Conservation (phyloP, 2,329 filamentous ascomycete genomes). For the Bretziella fagacearum region DNA sequence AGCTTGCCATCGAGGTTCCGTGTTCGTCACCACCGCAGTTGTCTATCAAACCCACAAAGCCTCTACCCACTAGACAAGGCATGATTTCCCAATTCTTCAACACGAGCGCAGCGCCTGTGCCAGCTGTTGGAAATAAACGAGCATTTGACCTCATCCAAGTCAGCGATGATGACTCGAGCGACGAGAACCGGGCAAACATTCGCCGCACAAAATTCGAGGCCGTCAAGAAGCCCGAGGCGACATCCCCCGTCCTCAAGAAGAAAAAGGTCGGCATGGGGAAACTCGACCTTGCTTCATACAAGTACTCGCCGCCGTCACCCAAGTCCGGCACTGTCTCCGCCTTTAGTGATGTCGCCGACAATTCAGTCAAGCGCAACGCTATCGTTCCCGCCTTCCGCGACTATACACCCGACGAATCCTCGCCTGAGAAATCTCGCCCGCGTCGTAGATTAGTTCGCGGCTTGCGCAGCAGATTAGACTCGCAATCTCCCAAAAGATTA, state of each 20-base stretch:
- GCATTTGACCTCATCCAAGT: constrained; percentile 18
- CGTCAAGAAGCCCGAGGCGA: background rate
- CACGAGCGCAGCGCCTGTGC: constrained; percentile 18
- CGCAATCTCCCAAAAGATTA: constrained; percentile 10
- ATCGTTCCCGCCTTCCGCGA: background rate
- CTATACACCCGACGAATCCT: background rate
- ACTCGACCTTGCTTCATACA: constrained; percentile 11
- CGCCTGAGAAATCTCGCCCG: background rate
- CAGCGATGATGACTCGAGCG: constrained; percentile 36
- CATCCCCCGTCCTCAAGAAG: constrained; percentile 4
- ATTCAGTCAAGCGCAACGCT: background rate
- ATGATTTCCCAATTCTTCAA: constrained; percentile 21
- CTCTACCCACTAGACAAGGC: constrained; percentile 20
- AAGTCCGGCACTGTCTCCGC: constrained; percentile 5
- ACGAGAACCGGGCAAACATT: constrained; percentile 42
- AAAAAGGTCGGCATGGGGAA: constrained; percentile 3
- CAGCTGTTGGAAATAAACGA: constrained; percentile 10
- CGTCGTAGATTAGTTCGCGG: constrained; percentile 16
- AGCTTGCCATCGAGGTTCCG: constrained; percentile 49
- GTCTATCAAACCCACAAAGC: background rate
- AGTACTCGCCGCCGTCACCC: constrained; percentile 12
- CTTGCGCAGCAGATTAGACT: constrained; percentile 12
- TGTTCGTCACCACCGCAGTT: constrained; percentile 58
- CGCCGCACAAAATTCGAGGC: constrained; percentile 38
- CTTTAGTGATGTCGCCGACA: constrained; percentile 2